These are phyloP conservation scores for Chlorella sp. DNA, from an alignment of 139 green algal genomes.

Conservation along the genomic window DNA sequence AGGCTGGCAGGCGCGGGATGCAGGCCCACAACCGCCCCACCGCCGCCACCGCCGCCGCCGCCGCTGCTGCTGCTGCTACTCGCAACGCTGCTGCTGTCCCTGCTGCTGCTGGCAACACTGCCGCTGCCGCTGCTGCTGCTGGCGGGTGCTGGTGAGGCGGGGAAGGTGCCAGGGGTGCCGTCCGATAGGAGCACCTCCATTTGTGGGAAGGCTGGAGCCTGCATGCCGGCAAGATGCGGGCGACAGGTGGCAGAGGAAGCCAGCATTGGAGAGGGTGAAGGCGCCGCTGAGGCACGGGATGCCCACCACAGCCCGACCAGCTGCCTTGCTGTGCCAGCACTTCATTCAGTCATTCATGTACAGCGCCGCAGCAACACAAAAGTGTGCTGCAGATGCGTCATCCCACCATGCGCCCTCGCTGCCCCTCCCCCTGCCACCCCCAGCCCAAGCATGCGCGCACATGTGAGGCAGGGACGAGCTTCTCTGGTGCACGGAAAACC, in stretches of 20 bases:
- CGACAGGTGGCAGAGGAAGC: too few species aligned
- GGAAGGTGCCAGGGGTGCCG: slow-evolving; percentile 1
- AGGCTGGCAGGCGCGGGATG: slow-evolving; percentile 12
- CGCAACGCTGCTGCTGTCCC: not conserved
- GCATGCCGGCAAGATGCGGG: not conserved
- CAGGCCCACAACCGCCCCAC: not conserved
- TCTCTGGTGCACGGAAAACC: slow-evolving; percentile 42
- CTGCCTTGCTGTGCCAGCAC: too few species aligned
- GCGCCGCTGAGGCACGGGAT: too few species aligned
- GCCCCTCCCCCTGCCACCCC: too few species aligned
- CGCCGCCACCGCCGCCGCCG: not conserved
- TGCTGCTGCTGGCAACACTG: not conserved
- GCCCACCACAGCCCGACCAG: too few species aligned
- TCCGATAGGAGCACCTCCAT: not conserved
- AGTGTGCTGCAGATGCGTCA: too few species aligned
- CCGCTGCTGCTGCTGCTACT: not conserved
- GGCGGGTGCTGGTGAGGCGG: not conserved
- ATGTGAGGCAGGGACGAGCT: slow-evolving; percentile 13
- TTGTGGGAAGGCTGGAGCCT: slow-evolving; percentile 37
- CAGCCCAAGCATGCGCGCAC: not conserved
- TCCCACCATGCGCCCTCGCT: not conserved
- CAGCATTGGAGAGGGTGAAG: too few species aligned
- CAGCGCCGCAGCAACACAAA: too few species aligned
- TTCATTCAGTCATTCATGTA: too few species aligned
- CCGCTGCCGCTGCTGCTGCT: not conserved